A percentile compares a stretch with the other conserved stretches of the same genome.
phyloP scores from a whole-genome alignment of 73 alveolate species.

The Paramecium sexaurelia region DNA sequence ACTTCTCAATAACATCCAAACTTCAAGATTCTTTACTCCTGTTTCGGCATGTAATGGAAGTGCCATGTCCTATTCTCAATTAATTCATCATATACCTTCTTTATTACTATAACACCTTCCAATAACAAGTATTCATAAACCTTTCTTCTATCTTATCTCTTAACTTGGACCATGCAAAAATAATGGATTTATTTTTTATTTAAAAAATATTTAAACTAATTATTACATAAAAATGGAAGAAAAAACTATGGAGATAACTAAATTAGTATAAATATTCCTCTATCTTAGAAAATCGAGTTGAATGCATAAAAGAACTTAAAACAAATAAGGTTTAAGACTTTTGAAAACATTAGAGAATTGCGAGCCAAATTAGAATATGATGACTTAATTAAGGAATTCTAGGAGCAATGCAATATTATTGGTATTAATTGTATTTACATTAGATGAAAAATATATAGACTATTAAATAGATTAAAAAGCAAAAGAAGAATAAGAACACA shows the following conservation, averaged over 20 bases:
- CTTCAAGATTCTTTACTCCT: slow-evolving; percentile 54
- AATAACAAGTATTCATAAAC: slow-evolving; percentile 84
- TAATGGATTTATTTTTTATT: slow-evolving; percentile 29
- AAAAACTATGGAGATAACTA: not conserved
- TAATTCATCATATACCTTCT: slow-evolving; percentile 71
- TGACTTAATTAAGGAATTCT: not conserved
- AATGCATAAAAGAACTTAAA: not conserved
- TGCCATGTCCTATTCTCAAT: slow-evolving; percentile 17
- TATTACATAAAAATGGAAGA: not conserved
- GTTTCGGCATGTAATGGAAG: slow-evolving; percentile 36
- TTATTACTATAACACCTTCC: slow-evolving; percentile 93
- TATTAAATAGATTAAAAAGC: not conserved
- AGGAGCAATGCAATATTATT: not conserved
- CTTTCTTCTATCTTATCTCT: slow-evolving; percentile 89
- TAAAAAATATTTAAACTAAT: slow-evolving; percentile 16
- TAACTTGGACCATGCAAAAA: slow-evolving; percentile 88
- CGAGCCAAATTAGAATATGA: not conserved
- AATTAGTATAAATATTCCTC: not conserved
- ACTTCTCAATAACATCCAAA: slow-evolving; percentile 45
- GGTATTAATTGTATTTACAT: not conserved
- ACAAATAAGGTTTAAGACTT: not conserved
- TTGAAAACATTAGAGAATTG: not conserved
- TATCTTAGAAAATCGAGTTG: not conserved
- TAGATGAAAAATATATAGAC: not conserved
- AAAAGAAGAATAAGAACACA: not conserved